Conservation (phyloP, 2,329 filamentous ascomycete species). For the Magnaporthiopsis incrustans region DNA sequence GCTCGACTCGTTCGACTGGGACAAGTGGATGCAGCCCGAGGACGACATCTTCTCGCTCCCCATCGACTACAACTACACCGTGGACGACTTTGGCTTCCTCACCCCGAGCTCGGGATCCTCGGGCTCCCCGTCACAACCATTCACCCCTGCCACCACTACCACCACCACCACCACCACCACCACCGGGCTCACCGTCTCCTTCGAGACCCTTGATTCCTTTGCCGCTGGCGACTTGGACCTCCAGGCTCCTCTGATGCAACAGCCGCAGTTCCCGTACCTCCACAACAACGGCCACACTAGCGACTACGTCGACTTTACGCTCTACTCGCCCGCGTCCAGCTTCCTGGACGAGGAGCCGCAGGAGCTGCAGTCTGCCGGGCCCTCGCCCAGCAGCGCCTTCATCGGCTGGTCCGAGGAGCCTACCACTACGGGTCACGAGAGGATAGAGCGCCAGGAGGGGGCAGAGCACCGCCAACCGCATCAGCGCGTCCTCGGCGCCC, state of each 20-base stretch:
- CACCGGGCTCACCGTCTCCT: background rate
- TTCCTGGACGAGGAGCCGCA: conserved; percentile 40
- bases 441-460: too few relatives aligned
- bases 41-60: conserved; percentile 23
- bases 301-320: conserved; percentile 47
- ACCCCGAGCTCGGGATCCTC: conserved; percentile 27
- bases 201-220: conserved; percentile 8
- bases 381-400: background rate
- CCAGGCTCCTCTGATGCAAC: conserved; percentile 6
- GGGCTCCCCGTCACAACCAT: conserved; percentile 24
- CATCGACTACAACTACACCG: conserved; percentile 38
- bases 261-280: conserved; percentile 31
- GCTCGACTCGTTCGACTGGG: conserved; percentile 18
- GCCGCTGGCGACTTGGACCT: conserved; percentile 9
- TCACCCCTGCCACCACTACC: conserved; percentile 11
- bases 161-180: background rate
- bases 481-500: too few relatives aligned
- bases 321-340: conserved; percentile 42
- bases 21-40: conserved; percentile 38
- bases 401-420: too few relatives aligned
- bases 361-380: conserved; percentile 13
- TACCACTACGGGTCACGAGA: too few relatives aligned
- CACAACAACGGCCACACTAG: conserved; percentile 25
- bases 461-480: too few relatives aligned
- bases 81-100: conserved; percentile 32